Conservation (phyloP, 169 alveolate genomes). For the Plasmodium gallinaceum region DNA sequence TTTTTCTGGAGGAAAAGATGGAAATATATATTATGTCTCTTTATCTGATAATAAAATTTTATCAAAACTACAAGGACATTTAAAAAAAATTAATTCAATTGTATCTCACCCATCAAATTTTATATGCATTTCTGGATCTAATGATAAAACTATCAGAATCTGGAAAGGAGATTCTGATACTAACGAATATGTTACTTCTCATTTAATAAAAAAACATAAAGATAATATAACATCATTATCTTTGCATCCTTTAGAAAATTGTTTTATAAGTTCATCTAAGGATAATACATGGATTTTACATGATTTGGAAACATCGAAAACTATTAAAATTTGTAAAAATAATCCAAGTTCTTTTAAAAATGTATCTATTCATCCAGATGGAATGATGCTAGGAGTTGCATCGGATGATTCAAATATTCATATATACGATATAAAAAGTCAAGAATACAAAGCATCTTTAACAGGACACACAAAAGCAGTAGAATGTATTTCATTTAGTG, state of each 20-base stretch:
- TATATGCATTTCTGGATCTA: slow-evolving; percentile 81
- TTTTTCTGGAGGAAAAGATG: slow-evolving; percentile 90
- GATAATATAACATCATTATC: slow-evolving; percentile 81
- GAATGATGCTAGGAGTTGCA: slow-evolving; percentile 88
- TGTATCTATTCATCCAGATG: slow-evolving; percentile 90
- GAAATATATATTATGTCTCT: slow-evolving; percentile 84
- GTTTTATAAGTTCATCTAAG: slow-evolving; percentile 79
- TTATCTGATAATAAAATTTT: slow-evolving; percentile 77
- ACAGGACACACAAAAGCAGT: slow-evolving; percentile 69
- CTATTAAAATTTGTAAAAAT: slow-evolving; percentile 80
- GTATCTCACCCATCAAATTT: slow-evolving; percentile 80
- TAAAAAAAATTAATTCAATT: slow-evolving; percentile 82
- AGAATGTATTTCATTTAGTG: slow-evolving; percentile 84
- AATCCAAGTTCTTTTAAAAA: slow-evolving; percentile 80
- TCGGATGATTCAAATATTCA: slow-evolving; percentile 85
- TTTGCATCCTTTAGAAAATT: slow-evolving; percentile 89
- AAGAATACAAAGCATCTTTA: slow-evolving; percentile 79
- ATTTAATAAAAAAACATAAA: slow-evolving; percentile 83
- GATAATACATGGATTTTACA: slow-evolving; percentile 87
- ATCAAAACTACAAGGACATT: slow-evolving; percentile 80
- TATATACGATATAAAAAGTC: slow-evolving; percentile 89
- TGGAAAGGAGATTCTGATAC: slow-evolving; percentile 82
- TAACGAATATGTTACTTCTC: slow-evolving; percentile 78
- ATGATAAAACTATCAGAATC: slow-evolving; percentile 86
- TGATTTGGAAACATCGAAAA: slow-evolving; percentile 85